These are phyloP conservation scores for Pythium phragmiticola DNA, from an alignment of 352 stramenopile genomes.

Conservation along the genomic window DNA sequence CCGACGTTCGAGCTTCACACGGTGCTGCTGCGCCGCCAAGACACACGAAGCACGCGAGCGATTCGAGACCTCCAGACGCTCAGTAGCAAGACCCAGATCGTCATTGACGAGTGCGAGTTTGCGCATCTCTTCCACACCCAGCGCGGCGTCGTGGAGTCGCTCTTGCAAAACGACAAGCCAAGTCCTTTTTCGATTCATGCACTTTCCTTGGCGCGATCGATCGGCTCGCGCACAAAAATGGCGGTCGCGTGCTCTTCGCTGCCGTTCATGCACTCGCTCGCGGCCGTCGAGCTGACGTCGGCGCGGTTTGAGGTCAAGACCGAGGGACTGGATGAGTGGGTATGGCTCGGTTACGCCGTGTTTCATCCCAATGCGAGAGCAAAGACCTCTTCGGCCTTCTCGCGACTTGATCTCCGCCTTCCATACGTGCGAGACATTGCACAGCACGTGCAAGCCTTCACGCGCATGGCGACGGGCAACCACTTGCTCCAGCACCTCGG, in stretches of 20 bases:
- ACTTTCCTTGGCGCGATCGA: constrained; percentile 2
- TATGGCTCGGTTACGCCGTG: constrained; percentile 7
- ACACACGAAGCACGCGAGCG: not conserved
- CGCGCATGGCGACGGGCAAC: constrained; percentile 3
- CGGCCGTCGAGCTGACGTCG: not conserved
- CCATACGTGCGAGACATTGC: not conserved
- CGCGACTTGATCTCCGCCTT: not conserved
- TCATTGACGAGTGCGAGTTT: constrained; percentile 9
- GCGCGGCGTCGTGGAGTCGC: not conserved
- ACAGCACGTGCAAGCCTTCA: not conserved
- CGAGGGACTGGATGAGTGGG: not conserved
- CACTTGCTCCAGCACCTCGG: not conserved
- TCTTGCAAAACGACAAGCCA: not conserved
- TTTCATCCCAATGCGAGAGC: not conserved
- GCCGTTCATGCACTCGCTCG: not conserved
- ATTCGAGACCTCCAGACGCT: not conserved
- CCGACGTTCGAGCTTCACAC: not conserved
- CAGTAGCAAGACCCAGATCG: not conserved
- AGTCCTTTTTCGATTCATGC: not conserved
- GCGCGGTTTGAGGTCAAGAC: not conserved
- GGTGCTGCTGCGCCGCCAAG: constrained; percentile 4
- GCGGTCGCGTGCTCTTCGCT: constrained; percentile 5
- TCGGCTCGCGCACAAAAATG: constrained; percentile 7
- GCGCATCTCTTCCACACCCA: constrained; percentile 5
- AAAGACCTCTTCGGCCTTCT: not conserved